Conservation (phyloP, 1,139 yeast genomes). For the Yamadazyma blattariae region DNA sequence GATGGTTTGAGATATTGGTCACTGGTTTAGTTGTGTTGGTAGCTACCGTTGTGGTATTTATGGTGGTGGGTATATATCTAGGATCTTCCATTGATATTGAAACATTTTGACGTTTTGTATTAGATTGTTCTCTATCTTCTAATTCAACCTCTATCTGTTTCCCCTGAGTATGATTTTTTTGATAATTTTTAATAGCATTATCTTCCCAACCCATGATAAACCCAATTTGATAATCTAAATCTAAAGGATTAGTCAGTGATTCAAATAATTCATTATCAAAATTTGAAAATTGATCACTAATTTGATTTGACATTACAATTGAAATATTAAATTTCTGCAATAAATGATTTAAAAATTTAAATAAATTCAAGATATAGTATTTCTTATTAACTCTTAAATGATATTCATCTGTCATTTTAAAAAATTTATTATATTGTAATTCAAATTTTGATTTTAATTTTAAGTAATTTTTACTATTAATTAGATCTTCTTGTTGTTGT, state of each 20-base stretch:
- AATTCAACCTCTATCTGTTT: too few species aligned
- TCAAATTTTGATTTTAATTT: conserved; percentile 25
- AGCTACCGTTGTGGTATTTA: too few species aligned
- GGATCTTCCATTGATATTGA: not conserved
- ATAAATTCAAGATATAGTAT: conserved; percentile 42
- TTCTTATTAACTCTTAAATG: conserved; percentile 33
- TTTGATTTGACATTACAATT: conserved; percentile 76
- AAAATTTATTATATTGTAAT: conserved; percentile 24
- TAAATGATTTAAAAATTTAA: conserved; percentile 48
- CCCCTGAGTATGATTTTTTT: conserved; percentile 3
- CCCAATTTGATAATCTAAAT: conserved; percentile 67
- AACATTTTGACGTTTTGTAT: not conserved
- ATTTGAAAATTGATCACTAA: conserved; percentile 48
- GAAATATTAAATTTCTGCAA: conserved; percentile 55
- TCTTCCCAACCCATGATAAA: conserved; percentile 76
- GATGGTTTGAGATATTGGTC: not conserved
- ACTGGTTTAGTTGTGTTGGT: not conserved
- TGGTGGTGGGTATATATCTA: not conserved
- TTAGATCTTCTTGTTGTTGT: conserved; percentile 20
- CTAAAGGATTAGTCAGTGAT: conserved; percentile 36
- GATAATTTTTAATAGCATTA: conserved; percentile 23
- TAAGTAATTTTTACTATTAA: conserved; percentile 11
- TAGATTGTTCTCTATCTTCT: too few species aligned
- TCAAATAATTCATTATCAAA: conserved; percentile 12
- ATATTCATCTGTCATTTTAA: conserved; percentile 25